Evolutionary conservation across 208 protist genomes (phyloP), one percentile per base, ranked within the genome.

Genomic region (Naegleria lovaniensis): DNA sequence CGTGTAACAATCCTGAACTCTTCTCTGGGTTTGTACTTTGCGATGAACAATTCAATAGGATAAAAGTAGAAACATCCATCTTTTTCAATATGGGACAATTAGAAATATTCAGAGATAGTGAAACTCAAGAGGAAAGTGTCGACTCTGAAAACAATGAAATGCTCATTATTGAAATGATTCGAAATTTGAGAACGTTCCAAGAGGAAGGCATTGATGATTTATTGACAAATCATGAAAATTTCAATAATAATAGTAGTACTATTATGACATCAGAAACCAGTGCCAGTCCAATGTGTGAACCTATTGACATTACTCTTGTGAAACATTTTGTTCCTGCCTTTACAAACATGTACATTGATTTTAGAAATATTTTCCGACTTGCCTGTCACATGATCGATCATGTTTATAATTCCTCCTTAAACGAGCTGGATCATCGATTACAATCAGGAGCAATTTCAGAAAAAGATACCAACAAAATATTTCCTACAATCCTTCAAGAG

Each of bases 81-180:
- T 79, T 36, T 79, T 36, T 36, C n/a, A 29, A 33, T 9, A 79
- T 79, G 29, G 19, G 25, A 6, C 9, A 79, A 13, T 79, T 79
- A 33, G 67, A 79, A 79, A 11, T 79, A 1, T 79, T 79, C 9
- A 79, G 16, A 36, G 67, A 79, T 79, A 36, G 25, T 36, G 67
- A 79, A 79, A 79, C 67, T 15, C 67, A 79, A 36, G 67, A 79
- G 36, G 25, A 25, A 36, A 36, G 29, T 79, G 67, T 79, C 2
- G 67, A 79, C 16, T 79, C 67, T 79, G 67, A 79, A 79, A 36
- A 79, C n/a, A 79, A 79, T 79, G 25, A 79, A 79, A 79, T 79
- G 67, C 9, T 36, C 29, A 36, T 79, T 0, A 79, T 79, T 79
- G 67, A 79, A 79, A 79, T 79, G 67, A 13, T 79, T 79, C 19